A percentile compares a stretch with the other conserved stretches of the same genome.
phyloP scores from a whole-genome alignment of 2,329 filamentous ascomycete species.

The Diplodia intermedia region DNA sequence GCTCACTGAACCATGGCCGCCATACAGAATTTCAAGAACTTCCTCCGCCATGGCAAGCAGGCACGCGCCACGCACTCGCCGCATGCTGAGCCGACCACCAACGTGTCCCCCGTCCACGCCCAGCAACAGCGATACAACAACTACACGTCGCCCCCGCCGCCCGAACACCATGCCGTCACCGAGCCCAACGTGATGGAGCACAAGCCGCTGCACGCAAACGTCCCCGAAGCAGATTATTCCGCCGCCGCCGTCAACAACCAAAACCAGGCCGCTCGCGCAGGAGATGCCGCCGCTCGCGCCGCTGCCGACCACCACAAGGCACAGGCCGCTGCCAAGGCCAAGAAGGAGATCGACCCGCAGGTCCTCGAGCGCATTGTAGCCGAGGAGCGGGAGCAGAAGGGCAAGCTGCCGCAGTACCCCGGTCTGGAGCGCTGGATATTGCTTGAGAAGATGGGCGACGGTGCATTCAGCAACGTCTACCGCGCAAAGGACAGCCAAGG shows the following conservation, averaged over 20 bases:
- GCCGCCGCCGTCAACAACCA: conserved; percentile 66
- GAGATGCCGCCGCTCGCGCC: conserved; percentile 68
- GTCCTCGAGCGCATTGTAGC: conserved; percentile 86
- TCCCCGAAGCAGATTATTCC: conserved; percentile 64
- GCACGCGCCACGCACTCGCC: conserved; percentile 71
- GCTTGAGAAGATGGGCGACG: conserved; percentile 97
- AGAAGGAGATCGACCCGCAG: conserved; percentile 61
- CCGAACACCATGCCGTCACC: conserved; percentile 63
- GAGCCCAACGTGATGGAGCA: conserved; percentile 68
- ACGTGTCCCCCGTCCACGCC: conserved; percentile 69
- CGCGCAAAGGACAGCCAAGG: conserved; percentile 79
- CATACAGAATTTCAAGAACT: conserved; percentile 97
- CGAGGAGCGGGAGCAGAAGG: conserved; percentile 85
- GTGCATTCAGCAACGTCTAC: conserved; percentile 98
- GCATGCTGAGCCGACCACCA: conserved; percentile 67
- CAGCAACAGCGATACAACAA: conserved; percentile 55
- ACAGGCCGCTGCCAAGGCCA: conserved; percentile 53
- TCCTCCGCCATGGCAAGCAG: conserved; percentile 97
- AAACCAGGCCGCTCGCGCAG: conserved; percentile 73
- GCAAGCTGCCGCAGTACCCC: conserved; percentile 85
- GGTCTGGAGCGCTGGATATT: conserved; percentile 86
- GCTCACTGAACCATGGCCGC: conserved; percentile 62
- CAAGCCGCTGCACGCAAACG: conserved; percentile 60
- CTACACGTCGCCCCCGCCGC: conserved; percentile 51
- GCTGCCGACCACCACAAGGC: conserved; percentile 67